These are phyloP conservation scores for Pachyrhizus erosus DNA, from an alignment of 306 rosid species.

Conservation along the genomic window DNA sequence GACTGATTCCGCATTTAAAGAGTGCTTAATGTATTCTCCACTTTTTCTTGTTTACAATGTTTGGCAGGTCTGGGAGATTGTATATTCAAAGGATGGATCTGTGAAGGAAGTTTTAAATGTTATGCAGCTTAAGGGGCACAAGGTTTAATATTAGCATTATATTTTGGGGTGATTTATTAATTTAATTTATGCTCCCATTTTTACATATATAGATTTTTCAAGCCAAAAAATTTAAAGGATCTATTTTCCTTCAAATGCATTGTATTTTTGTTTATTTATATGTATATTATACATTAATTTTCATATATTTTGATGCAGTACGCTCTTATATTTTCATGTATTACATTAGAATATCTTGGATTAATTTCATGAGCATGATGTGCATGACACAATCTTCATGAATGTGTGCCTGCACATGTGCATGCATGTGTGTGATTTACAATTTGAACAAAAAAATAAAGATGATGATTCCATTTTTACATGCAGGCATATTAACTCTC, in stretches of 20 bases:
- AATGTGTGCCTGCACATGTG: neutral
- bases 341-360: slow-evolving; percentile 6
- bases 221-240: neutral
- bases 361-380: neutral
- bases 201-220: slow-evolving; percentile 11
- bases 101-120: slow-evolving; percentile 87
- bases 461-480: neutral
- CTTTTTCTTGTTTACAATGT: slow-evolving; percentile 29
- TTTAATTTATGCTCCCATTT: slow-evolving; percentile 28
- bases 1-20: neutral
- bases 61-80: slow-evolving; percentile 91
- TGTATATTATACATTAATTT: neutral
- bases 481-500: neutral
- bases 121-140: slow-evolving; percentile 99
- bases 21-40: slow-evolving; percentile 26
- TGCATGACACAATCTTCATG: slow-evolving; percentile 8
- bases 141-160: slow-evolving; percentile 58
- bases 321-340: slow-evolving; percentile 8
- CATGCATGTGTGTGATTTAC: neutral
- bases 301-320: slow-evolving; percentile 14
- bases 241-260: slow-evolving; percentile 8
- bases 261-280: slow-evolving; percentile 27
- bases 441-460: slow-evolving; percentile 2
- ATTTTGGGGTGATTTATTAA: slow-evolving; percentile 16
- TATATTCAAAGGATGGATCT: slow-evolving; percentile 93